Evolutionary conservation across 257 asterid species (phyloP).

Genomic region (Solanum gandarillasii): DNA sequence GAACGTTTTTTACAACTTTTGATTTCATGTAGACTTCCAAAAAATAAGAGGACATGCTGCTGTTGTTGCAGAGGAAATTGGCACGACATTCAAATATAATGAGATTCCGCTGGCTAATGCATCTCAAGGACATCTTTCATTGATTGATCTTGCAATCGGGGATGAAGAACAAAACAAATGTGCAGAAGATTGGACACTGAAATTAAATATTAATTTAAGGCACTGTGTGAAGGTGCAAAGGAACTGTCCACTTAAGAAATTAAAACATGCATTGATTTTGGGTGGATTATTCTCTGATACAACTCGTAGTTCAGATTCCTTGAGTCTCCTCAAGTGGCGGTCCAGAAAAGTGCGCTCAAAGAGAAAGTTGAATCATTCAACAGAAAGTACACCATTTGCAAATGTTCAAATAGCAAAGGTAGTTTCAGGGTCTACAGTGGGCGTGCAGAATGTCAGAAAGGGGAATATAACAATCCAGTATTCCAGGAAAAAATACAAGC

Average conservation of each 20-base stretch:
- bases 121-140: slow-evolving; percentile 50
- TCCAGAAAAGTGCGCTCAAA: slow-evolving; percentile 77
- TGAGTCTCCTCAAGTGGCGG: slow-evolving; percentile 40
- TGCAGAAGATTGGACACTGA: slow-evolving; percentile 70
- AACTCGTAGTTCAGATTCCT: slow-evolving; percentile 19
- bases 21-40: slow-evolving; percentile 51
- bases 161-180: slow-evolving; percentile 37
- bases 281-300: slow-evolving; percentile 43
- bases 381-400: slow-evolving; percentile 17
- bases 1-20: background rate
- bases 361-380: slow-evolving; percentile 20
- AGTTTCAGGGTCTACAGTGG: slow-evolving; percentile 16
- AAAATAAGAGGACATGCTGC: slow-evolving; percentile 78
- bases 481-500: slow-evolving; percentile 58
- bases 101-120: slow-evolving; percentile 51
- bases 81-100: slow-evolving; percentile 36
- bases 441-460: slow-evolving; percentile 15
- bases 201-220: slow-evolving; percentile 53
- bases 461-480: slow-evolving; percentile 47
- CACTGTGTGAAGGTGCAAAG: slow-evolving; percentile 59
- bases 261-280: slow-evolving; percentile 51
- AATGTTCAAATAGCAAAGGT: slow-evolving; percentile 6
- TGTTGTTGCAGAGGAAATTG: slow-evolving; percentile 63
- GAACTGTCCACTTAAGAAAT: slow-evolving; percentile 33
- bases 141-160: slow-evolving; percentile 66